Base-by-base conservation (phyloP, 805 yeast genomes). In the Wickerhamomyces chaumierensis region DNA sequence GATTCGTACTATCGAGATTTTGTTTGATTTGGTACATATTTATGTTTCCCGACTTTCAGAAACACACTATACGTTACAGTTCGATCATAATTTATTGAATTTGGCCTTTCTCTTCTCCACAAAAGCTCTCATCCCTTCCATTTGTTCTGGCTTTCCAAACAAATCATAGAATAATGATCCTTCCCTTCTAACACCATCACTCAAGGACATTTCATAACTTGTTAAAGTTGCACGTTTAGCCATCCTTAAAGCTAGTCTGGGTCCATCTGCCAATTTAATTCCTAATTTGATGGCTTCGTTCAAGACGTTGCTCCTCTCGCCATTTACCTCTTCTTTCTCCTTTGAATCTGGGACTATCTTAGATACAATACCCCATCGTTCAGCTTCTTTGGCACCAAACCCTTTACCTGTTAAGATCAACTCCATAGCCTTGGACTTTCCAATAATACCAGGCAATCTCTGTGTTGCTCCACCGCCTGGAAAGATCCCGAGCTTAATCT, bases 381-480 rank as follows among this genome's bases (percentile, higher is more conserved):
- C 56, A 16, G 77, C 77, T 44, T 70, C 60, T 36, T 54, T 51
- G 7, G 70, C 76, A 13, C 56, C 37, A 51, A 71, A 60, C 29
- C 51, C 60, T 21, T 60, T 58, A 31, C 77, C 76, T 6, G 75
- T 69, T 27, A 71, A 58, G 29, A 69, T 61, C 16, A 57, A 46
- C 42, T 71, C 75, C 66, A 67, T 65, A 13, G 77, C 74, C 29
- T 60, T 56, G 11, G 71, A 57, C 52, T 70, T 69, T 14, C 78
- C 77, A 43, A 71, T 58, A 14, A 69, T 64, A 29, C 64, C 55
- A 18, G 68, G 58, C 33, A 71, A 59, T 18, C 77, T 58, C 51
- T 72, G 75, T 1, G 76, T 68, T 15, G 76, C 78, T 15, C 78
- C 78, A 11, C 73, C 65, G 16, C 70, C 73, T 20, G 74, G 74